Evolutionary conservation across 2,329 filamentous ascomycete species (phyloP).

Genomic region (Colletotrichum magnum): DNA sequence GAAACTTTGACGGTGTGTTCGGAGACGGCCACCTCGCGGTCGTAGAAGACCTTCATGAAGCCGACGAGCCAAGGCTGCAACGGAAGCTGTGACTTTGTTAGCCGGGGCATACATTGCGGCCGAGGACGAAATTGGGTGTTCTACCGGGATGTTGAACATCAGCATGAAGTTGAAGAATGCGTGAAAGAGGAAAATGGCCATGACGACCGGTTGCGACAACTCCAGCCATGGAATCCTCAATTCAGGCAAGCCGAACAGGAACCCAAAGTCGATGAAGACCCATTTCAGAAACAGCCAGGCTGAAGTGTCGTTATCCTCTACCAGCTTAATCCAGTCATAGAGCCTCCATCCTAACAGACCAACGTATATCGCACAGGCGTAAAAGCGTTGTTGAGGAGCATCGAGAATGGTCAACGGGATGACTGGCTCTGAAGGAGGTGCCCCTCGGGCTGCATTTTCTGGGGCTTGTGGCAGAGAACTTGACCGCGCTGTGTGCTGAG

Average conservation of each 20-base stretch:
- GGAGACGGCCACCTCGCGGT: constrained; percentile 93
- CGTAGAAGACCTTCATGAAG: constrained; percentile 86
- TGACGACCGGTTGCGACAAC: constrained; percentile 82
- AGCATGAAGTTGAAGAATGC: constrained; percentile 83
- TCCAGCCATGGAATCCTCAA: constrained; percentile 97
- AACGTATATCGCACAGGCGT: constrained; percentile 84
- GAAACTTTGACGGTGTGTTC: constrained; percentile 92
- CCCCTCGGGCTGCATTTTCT: constrained; percentile 50
- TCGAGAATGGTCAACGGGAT: constrained; percentile 88
- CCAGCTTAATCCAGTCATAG: constrained; percentile 85
- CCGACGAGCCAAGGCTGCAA: constrained; percentile 80
- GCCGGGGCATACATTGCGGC: not conserved
- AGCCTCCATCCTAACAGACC: constrained; percentile 85
- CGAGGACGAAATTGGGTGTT: constrained; percentile 46
- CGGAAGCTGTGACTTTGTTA: constrained; percentile 70
- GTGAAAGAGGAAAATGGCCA: constrained; percentile 80
- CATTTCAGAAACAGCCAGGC: constrained; percentile 95
- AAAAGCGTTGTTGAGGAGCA: constrained; percentile 91
- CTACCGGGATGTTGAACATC: constrained; percentile 90
- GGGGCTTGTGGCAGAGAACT: constrained; percentile 63
- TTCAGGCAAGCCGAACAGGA: constrained; percentile 88
- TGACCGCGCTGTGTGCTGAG: constrained; percentile 28
- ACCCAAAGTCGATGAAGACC: constrained; percentile 87
- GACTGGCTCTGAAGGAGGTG: constrained; percentile 67
- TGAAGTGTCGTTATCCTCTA: constrained; percentile 88